Evolutionary conservation across 2,329 filamentous ascomycete genomes (phyloP).

Genomic region (Curvularia hawaiiensis): DNA sequence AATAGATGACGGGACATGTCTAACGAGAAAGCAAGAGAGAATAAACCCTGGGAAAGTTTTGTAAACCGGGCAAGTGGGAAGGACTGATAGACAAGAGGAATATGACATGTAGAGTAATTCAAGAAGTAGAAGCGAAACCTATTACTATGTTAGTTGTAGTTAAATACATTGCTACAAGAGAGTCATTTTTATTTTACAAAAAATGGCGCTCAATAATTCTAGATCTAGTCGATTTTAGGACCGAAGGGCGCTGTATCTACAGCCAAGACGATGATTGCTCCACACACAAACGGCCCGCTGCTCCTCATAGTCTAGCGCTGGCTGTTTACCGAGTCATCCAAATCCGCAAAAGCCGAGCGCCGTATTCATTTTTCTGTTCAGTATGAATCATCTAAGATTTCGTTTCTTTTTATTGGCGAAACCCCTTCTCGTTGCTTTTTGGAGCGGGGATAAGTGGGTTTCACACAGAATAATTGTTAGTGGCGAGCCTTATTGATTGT

Average conservation of each 20-base stretch:
- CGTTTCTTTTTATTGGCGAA: neutral
- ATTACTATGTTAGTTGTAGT: too few species aligned
- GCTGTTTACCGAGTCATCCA: neutral
- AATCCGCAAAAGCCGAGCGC: neutral
- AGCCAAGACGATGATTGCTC: neutral
- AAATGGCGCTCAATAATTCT: neutral
- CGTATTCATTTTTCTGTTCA: neutral
- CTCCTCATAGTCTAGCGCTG: neutral
- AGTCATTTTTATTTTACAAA: neutral
- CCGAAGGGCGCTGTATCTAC: neutral
- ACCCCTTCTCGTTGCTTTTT: neutral
- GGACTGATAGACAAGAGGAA: too few species aligned
- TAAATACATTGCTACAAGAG: too few species aligned
- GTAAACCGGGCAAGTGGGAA: too few species aligned
- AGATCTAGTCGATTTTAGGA: neutral
- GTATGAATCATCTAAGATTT: neutral
- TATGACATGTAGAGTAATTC: too few species aligned
- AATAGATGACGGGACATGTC: too few species aligned
- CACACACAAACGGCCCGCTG: neutral
- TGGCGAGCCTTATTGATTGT: neutral
- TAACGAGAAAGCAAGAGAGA: too few species aligned
- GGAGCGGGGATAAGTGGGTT: neutral
- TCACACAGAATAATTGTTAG: neutral
- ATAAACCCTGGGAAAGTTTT: too few species aligned
- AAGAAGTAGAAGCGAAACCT: too few species aligned